Evolutionary conservation across 2,329 filamentous ascomycete species (phyloP), one percentile per base, ranked within the genome.

Genomic region (Aspergillus pseudotamarii): DNA sequence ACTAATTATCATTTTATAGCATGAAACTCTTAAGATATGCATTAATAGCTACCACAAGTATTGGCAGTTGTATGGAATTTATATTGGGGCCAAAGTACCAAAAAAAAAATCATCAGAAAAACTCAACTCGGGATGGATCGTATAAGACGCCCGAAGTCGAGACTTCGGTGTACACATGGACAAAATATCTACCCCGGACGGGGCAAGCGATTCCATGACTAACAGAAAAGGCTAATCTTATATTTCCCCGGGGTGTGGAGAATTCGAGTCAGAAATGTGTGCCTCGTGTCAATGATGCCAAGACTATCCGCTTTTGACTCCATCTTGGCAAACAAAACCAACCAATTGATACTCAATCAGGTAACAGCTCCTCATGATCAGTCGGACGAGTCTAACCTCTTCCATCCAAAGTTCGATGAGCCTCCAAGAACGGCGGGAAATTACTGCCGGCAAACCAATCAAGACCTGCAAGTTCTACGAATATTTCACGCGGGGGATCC

Each of bases 141-240:
- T 36, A 36, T 36, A 36, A 34, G 34, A 36, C 34, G 5, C 34
- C 34, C 34, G 5, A 36, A 36, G 34, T 36, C 34, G 34, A 36
- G 34, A 36, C 34, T 36, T 36, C 34, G 34, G 34, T 36, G 34
- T 16, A 6, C 14, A 36, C 14, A 16, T 16, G 34, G 5, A 16
- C 6, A 36, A 8, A 36, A 16, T 28, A 3, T 19, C 21, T 53
- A 54, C 51, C 51, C 51, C 51, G 12, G 51, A 54, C 30, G 16
- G 30, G 26, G 50, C n/a, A 28, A 51, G 30, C 16, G 30, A 54
- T 59, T 59, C 46, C 57, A 50, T 61, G 59, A 61, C 59, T 57
- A 61, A 61, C 45, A 53, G 23, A 48, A 59, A 59, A 61, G 59
- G 8, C 59, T 57, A 61, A 61, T 57, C 57, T 51, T 36, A 16